phyloP scores from a whole-genome alignment of 441 rosid genomes.

The Hura crepitans region DNA sequence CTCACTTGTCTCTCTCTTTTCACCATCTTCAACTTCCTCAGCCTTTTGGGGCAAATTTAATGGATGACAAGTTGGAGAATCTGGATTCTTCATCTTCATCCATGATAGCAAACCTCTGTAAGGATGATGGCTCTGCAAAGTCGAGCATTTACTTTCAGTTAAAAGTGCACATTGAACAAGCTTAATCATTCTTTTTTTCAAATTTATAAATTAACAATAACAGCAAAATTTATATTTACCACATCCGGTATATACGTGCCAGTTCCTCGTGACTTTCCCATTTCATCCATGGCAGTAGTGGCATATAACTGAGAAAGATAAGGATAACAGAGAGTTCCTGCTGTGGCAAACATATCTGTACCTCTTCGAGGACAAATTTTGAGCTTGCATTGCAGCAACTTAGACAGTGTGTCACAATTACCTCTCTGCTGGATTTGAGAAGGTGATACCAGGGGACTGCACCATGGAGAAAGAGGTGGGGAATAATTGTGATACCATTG shows the following conservation, averaged over 20 bases:
- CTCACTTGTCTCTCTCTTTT: slow-evolving; percentile 21
- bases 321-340: slow-evolving; percentile 28
- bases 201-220: slow-evolving; percentile 14
- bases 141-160: slow-evolving; percentile 8
- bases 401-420: slow-evolving; percentile 33
- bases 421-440: slow-evolving; percentile 35
- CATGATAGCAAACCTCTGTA: slow-evolving; percentile 29
- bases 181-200: too few relatives aligned
- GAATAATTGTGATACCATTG: slow-evolving; percentile 50
- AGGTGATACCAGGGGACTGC: slow-evolving; percentile 31
- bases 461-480: slow-evolving; percentile 31
- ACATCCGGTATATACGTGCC: slow-evolving; percentile 64
- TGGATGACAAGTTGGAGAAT: slow-evolving; percentile 19
- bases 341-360: slow-evolving; percentile 36
- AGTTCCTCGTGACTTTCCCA: slow-evolving; percentile 52
- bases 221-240: slow-evolving; percentile 37
- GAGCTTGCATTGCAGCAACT: slow-evolving; percentile 27
- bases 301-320: slow-evolving; percentile 24
- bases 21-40: slow-evolving; percentile 24
- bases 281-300: slow-evolving; percentile 28
- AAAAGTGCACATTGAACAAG: slow-evolving; percentile 16
- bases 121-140: slow-evolving; percentile 41
- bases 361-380: slow-evolving; percentile 30
- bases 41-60: slow-evolving; percentile 19
- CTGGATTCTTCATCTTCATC: slow-evolving; percentile 18